These are phyloP conservation scores for Miscanthus lutarioriparius DNA, from an alignment of 176 grass and related monocot species.

Conservation along the genomic window DNA sequence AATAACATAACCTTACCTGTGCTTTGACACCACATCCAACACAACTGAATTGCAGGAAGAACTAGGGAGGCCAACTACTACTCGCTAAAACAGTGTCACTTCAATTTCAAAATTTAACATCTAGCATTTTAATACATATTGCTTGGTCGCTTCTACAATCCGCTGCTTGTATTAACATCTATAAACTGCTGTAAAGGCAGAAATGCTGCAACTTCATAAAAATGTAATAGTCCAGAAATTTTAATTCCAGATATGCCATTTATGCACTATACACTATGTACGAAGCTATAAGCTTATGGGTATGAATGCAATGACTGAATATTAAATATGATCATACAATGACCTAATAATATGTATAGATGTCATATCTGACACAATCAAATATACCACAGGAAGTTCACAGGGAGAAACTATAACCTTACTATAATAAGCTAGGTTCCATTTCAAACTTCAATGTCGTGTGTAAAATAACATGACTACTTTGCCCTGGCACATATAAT, in stretches of 20 bases:
- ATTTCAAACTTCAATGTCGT: not conserved
- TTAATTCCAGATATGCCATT: not conserved
- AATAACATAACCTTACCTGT: not conserved
- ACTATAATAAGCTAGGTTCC: not conserved
- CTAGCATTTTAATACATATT: not conserved
- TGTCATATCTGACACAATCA: not conserved
- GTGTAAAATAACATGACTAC: not conserved
- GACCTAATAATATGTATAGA: not conserved
- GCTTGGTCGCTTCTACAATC: not conserved
- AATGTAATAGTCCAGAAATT: not conserved
- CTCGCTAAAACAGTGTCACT: not conserved
- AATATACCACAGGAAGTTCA: not conserved
- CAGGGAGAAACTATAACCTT: not conserved
- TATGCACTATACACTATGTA: conserved; percentile 1
- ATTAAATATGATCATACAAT: not conserved
- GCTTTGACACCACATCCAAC: not conserved
- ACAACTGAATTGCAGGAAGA: not conserved
- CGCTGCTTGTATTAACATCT: not conserved
- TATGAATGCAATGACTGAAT: not conserved
- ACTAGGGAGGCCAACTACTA: not conserved
- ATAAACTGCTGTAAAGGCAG: conserved; percentile 10
- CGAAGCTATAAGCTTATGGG: not conserved
- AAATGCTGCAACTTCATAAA: not conserved
- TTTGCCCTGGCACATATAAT: not conserved
- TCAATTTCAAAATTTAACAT: conserved; percentile 5